phyloP scores from a whole-genome alignment of 192 early-diverging fungal genomes.

The Physocladia obscura region DNA sequence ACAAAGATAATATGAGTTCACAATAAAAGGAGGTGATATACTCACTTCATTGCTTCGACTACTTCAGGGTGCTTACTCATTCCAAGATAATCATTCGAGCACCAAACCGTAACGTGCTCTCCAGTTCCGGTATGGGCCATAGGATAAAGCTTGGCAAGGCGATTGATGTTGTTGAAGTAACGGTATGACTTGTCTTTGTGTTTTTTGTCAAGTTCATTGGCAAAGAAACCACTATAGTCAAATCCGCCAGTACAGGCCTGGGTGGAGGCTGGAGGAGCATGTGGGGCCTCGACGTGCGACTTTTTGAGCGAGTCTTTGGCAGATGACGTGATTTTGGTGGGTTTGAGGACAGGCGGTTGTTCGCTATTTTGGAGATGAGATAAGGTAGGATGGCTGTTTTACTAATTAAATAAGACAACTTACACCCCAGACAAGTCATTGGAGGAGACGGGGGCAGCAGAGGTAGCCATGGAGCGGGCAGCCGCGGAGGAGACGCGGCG shows the following conservation, averaged over 20 bases:
- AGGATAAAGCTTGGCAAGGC: constrained; percentile 88
- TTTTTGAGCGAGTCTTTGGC: no score
- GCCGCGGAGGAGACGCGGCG: constrained; percentile 1
- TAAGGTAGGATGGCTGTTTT: no score
- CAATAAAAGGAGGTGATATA: not conserved
- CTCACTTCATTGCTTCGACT: constrained; percentile 87
- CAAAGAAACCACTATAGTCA: constrained; percentile 89
- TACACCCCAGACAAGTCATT: no score
- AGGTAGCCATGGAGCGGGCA: not conserved
- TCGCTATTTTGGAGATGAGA: no score
- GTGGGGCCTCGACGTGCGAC: no score
- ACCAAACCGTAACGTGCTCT: constrained; percentile 97
- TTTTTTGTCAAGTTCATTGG: constrained; percentile 87
- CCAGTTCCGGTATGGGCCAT: constrained; percentile 85
- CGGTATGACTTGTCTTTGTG: constrained; percentile 96
- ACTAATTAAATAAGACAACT: no score
- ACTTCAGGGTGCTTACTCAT: constrained; percentile 89
- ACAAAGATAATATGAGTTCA: not conserved
- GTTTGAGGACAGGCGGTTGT: no score
- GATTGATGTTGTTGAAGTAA: constrained; percentile 99
- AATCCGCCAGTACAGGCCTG: constrained; percentile 46
- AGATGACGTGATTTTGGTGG: no score
- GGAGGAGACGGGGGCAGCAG: not conserved
- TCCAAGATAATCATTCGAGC: constrained; percentile 97
- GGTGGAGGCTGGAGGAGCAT: not conserved